Evolutionary conservation across 805 yeast species (phyloP).

Genomic region (Pichia occidentalis): DNA sequence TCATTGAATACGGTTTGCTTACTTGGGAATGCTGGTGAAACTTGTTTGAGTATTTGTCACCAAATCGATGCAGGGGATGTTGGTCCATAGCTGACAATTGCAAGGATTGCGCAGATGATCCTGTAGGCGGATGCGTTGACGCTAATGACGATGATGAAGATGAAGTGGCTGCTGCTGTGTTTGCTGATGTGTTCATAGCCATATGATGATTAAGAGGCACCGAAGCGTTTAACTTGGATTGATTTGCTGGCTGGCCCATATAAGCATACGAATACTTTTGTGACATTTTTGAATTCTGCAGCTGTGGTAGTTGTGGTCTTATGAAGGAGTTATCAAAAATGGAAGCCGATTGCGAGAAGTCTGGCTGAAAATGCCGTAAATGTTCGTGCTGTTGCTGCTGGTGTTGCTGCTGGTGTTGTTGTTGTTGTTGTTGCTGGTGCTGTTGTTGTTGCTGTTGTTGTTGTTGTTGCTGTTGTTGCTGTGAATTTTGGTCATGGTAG

Average conservation of each 20-base stretch:
- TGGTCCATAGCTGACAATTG: not conserved
- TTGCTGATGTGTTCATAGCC: not conserved
- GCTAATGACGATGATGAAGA: not conserved
- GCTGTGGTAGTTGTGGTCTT: not conserved
- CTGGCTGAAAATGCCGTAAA: not conserved
- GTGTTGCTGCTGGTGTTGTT: conserved; percentile 5
- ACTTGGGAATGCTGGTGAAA: not conserved
- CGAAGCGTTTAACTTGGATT: not conserved
- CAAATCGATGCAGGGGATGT: not conserved
- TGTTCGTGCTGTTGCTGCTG: conserved; percentile 7
- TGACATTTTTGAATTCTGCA: not conserved
- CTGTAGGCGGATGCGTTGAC: not conserved
- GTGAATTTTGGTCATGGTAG: too few relatives aligned
- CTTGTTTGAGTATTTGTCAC: not conserved
- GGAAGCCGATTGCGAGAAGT: not conserved
- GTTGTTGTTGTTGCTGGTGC: conserved; percentile 4
- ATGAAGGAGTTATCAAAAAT: not conserved
- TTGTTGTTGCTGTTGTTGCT: conserved; percentile 7
- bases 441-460: conserved; percentile 2
- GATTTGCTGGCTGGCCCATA: not conserved
- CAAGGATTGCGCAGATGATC: not conserved
- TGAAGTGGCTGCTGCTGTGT: conserved; percentile 3
- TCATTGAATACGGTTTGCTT: conserved; percentile 4
- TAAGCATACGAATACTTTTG: not conserved
- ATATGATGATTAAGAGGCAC: not conserved